A percentile compares a stretch with the other conserved stretches of the same genome.
These are phyloP conservation scores for Bacidia gigantensis DNA, from an alignment of 495 filamentous ascomycete species.

Conservation along the genomic window DNA sequence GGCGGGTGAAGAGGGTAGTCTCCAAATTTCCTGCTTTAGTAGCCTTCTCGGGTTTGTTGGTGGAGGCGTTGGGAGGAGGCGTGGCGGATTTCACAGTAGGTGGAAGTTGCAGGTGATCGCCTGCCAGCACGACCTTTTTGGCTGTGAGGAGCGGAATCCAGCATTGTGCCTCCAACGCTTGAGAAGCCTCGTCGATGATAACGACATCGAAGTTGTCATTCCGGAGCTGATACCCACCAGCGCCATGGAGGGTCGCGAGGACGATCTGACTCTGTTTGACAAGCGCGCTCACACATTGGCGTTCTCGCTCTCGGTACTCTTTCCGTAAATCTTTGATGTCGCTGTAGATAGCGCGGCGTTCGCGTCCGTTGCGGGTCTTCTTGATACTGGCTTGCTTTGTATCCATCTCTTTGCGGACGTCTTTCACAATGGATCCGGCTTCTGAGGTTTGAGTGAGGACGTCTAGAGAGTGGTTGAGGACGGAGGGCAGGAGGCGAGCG, in stretches of 20 bases:
- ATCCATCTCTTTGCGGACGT: slow-evolving; percentile 88
- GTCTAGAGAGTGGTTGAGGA: slow-evolving; percentile 80
- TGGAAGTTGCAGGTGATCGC: slow-evolving; percentile 87
- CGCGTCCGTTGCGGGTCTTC: slow-evolving; percentile 69
- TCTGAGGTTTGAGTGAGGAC: slow-evolving; percentile 86
- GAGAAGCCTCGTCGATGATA: slow-evolving; percentile 88
- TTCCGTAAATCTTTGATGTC: slow-evolving; percentile 75
- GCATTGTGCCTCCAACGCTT: slow-evolving; percentile 92
- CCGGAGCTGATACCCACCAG: slow-evolving; percentile 71
- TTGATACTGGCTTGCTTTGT: slow-evolving; percentile 75
- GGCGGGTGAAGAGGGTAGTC: slow-evolving; percentile 78
- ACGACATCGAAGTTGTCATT: slow-evolving; percentile 83
- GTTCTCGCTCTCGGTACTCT: slow-evolving; percentile 78
- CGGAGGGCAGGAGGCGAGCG: slow-evolving; percentile 75
- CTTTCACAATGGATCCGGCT: slow-evolving; percentile 77
- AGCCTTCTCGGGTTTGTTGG: neutral
- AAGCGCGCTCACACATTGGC: slow-evolving; percentile 61
- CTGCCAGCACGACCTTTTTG: slow-evolving; percentile 77
- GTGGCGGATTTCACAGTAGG: slow-evolving; percentile 72
- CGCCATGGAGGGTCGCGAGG: slow-evolving; percentile 82
- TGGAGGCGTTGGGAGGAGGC: neutral
- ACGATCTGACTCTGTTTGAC: slow-evolving; percentile 72
- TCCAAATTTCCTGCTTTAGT: slow-evolving; percentile 46
- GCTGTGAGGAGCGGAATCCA: slow-evolving; percentile 84
- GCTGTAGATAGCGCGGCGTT: slow-evolving; percentile 68